Base-by-base conservation (phyloP, 345 rosid species). In the Linum usitatissimum region DNA sequence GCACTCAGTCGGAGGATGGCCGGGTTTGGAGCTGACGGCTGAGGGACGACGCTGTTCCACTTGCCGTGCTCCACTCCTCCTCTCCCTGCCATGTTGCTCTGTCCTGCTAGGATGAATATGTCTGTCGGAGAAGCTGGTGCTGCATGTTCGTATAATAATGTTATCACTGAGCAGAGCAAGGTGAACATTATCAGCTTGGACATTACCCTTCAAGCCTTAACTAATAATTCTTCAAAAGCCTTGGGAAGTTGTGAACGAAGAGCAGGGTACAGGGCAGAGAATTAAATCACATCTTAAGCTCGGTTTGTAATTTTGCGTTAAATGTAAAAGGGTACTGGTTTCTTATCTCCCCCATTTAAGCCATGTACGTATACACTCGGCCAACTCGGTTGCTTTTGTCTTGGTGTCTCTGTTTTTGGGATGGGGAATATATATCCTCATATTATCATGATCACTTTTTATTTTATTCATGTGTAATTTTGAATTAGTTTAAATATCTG, bases 41-140 rank as follows among this genome's bases (percentile, higher is more conserved):
- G 57, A 0, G 71, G 71, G 14, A 72, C 40, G 49, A 28, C 9
- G 65, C 65, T 58, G 42, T 72, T 53, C 71, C 68, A 67, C 34
- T 18, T 67, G 57, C 57, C 53, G 38, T 28, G 14, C 0, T 40
- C 59, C 20, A 63, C 64, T 0, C 75, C 75, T 14, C 75, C 75
- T 18, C 65, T 39, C 31, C 65, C 75, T 1, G 75, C 71, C 75
- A 72, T 72, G 65, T 72, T 72, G 68, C 71, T 67, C 34, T 67
- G 68, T 19, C 71, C 75, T 19, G 61, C 75, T 3, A 68, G 64
- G 17, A 73, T 61, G 30, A 57, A 71, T 6, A 57, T 64, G 65
- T 72, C 78, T 48, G 49, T 14, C 30, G 28, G 28, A 23, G 1
- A 23, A 23, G 59, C 51, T 45, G n/a, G n/a, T n/a, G 7, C 51